Evolutionary conservation across 345 rosid genomes (phyloP).

Genomic region (Garcia nutans): DNA sequence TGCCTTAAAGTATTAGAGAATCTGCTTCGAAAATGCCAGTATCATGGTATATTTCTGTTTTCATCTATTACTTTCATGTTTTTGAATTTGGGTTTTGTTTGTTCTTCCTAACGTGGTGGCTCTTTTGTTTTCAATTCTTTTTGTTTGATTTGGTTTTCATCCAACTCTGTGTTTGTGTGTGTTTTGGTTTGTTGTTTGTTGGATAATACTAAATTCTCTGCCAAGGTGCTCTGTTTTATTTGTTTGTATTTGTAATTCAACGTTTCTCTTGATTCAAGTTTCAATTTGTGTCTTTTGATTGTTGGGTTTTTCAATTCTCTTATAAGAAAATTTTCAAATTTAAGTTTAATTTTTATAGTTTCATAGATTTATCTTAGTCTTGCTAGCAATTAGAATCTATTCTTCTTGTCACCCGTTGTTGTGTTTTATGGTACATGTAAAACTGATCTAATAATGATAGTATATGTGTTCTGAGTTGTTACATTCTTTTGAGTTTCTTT

Average conservation of each 20-base stretch:
- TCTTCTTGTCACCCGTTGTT: not conserved
- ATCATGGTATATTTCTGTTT: slow-evolving; percentile 46
- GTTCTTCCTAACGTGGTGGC: not conserved
- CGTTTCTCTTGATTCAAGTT: not conserved
- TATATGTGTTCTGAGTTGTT: not conserved
- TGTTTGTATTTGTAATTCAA: not conserved
- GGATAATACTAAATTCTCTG: not conserved
- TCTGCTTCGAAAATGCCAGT: slow-evolving; percentile 59
- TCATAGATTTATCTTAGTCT: not conserved
- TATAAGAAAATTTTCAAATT: not conserved
- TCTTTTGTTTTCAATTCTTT: not conserved
- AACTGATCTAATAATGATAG: slow-evolving; percentile 14
- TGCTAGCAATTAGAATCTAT: slow-evolving; percentile 17
- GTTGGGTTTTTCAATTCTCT: not conserved
- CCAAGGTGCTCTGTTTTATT: not conserved
- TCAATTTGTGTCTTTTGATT: not conserved
- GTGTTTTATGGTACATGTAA: not conserved
- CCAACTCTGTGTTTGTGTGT: not conserved
- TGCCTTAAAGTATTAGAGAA: slow-evolving; percentile 58
- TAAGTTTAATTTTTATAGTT: not conserved
- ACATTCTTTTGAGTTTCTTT: not conserved
- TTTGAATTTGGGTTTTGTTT: not conserved
- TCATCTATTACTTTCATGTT: not conserved
- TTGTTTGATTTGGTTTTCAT: too few relatives aligned
- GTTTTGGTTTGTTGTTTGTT: not conserved